Evolutionary conservation across 208 protist species (phyloP).

Genomic region (Trichomonas vaginalis): DNA sequence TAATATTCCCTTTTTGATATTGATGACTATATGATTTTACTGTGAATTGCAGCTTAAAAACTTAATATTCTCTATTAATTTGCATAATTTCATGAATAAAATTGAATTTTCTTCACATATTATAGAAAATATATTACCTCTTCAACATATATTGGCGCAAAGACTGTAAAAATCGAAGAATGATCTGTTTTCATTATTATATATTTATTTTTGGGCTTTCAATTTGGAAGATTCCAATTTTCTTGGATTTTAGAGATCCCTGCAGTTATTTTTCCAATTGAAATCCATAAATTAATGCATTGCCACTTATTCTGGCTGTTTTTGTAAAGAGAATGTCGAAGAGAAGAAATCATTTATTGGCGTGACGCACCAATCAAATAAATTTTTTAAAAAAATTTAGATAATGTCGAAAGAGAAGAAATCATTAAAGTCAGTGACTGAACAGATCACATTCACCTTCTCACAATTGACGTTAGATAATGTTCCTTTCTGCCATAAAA

Average conservation of each 20-base stretch:
- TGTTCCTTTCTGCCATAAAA: not conserved
- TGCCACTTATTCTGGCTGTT: not conserved
- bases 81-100: not conserved
- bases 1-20: no score
- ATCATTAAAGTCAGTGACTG: not conserved
- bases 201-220: no score
- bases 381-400: not conserved
- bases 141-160: not conserved
- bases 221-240: not conserved
- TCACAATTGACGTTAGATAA: not conserved
- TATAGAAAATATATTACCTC: not conserved
- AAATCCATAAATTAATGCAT: not conserved
- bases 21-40: not conserved
- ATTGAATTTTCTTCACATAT: not conserved
- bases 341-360: not conserved
- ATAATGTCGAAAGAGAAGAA: not conserved
- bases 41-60: not conserved
- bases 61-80: not conserved
- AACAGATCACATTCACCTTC: not conserved
- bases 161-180: no score
- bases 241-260: not conserved
- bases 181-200: no score
- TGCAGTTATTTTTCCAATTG: not conserved
- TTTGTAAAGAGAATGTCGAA: not conserved
- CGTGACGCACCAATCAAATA: not conserved